Evolutionary conservation across 805 yeast genomes (phyloP).

Genomic region (Zygosaccharomyces siamensis): DNA sequence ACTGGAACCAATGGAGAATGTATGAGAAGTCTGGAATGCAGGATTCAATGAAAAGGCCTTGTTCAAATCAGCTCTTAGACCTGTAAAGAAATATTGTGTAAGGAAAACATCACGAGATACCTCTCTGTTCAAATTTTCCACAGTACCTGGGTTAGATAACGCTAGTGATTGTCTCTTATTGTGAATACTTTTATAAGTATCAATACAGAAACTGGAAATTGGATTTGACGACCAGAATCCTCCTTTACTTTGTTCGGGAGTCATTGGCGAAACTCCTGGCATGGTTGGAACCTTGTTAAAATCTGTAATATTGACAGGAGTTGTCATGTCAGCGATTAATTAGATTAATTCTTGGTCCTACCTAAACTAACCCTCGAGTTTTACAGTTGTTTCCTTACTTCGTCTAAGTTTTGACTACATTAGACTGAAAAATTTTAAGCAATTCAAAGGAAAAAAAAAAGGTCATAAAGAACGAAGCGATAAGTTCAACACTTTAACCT

Average conservation of each 20-base stretch:
- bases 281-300: constrained; percentile 58
- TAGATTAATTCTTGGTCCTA: neutral
- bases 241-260: constrained; percentile 46
- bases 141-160: constrained; percentile 87
- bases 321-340: constrained; percentile 10
- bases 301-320: constrained; percentile 54
- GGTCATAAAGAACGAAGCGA: constrained; percentile 2
- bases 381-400: neutral
- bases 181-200: constrained; percentile 63
- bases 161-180: constrained; percentile 80
- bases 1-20: constrained; percentile 82
- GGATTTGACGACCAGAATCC: constrained; percentile 78
- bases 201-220: constrained; percentile 70
- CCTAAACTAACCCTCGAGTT: neutral
- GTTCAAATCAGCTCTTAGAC: constrained; percentile 92
- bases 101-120: constrained; percentile 90
- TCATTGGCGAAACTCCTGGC: constrained; percentile 51
- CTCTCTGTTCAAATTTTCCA: constrained; percentile 90
- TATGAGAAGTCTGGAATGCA: constrained; percentile 93
- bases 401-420: neutral
- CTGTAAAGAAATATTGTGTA: constrained; percentile 85
- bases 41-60: constrained; percentile 89
- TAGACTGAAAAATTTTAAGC: constrained; percentile 1
- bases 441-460: neutral
- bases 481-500: neutral